Base-by-base conservation (phyloP, 1,284 basidiomycete species). In the Irpex lacteus region DNA sequence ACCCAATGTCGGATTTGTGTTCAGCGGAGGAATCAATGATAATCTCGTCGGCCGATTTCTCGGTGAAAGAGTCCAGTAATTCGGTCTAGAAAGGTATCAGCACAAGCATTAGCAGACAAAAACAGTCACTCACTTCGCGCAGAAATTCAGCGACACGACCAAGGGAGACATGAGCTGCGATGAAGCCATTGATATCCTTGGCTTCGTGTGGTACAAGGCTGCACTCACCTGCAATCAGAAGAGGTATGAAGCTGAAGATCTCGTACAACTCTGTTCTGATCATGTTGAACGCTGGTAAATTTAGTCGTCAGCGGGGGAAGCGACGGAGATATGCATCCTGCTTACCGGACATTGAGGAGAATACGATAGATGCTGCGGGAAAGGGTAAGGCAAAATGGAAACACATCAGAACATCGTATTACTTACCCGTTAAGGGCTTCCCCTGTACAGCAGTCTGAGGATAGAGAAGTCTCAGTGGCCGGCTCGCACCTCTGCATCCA, bases 121-220 rank as follows among this genome's bases (percentile, higher is more conserved):
- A 59, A 54, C 7, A 19, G 19, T 19, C 4, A 62, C 75, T 63
- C 50, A 80, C 81, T 47, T 77, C 74, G 58, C 75, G 67, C 50
- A 85, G 66, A 74, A 85, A 85, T 13, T 80, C 77, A 63, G 79
- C 74, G 36, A 84, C 72, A 67, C 84, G 82, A 60, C 81, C 77
- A n/a, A 85, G 67, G 1, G 83, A 84, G 4, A 85, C 83, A 65
- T 81, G 82, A 72, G 74, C 74, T 80, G n/a, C 56, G 11, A 26
- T 11, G 36, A 26, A 8, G 15, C 18, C 9, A 26, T 18, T 8
- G 7, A 9, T 19, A 15, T 11, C 8, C 13, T 5, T 40, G 15
- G 15, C 15, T 57, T 19, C 34, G 26, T 47, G 26, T n/a, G 18
- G 9, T 8, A 7, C 3, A 53, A 63, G 26, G 26, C 26, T 26